Evolutionary conservation across 2,329 filamentous ascomycete genomes (phyloP).

Genomic region (Arthrocladium fulminans): DNA sequence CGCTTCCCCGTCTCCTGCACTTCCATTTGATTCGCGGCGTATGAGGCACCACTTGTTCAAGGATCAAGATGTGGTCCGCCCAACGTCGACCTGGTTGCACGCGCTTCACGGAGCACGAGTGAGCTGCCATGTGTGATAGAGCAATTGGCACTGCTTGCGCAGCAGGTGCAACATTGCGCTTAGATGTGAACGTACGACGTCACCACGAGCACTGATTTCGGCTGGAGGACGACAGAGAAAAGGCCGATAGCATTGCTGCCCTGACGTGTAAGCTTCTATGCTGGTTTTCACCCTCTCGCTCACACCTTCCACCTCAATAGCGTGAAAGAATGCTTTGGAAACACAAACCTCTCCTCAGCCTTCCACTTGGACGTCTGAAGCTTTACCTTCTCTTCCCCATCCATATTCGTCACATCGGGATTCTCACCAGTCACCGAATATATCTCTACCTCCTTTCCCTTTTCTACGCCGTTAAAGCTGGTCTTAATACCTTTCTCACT

Average conservation of each 20-base stretch:
- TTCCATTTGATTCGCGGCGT: not conserved
- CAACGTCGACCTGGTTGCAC: too few relatives aligned
- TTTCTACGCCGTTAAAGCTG: constrained; percentile 47
- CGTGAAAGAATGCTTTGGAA: constrained; percentile 62
- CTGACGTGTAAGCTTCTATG: not conserved
- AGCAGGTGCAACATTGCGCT: too few relatives aligned
- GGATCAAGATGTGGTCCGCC: not conserved
- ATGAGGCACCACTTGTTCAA: not conserved
- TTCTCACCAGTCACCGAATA: constrained; percentile 53
- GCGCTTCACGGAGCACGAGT: too few relatives aligned
- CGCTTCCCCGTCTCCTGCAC: not conserved
- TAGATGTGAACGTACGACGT: too few relatives aligned
- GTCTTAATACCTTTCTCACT: constrained; percentile 53
- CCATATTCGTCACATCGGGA: constrained; percentile 54
- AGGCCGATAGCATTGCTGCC: not conserved
- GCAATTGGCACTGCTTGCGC: too few relatives aligned
- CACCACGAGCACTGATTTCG: too few relatives aligned
- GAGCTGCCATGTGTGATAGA: too few relatives aligned
- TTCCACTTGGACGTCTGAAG: constrained; percentile 56
- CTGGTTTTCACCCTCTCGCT: constrained; percentile 7
- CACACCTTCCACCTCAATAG: constrained; percentile 50
- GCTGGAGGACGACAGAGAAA: too few relatives aligned
- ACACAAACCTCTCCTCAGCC: constrained; percentile 50
- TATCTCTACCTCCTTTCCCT: constrained; percentile 46
- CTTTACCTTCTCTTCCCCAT: constrained; percentile 52